phyloP scores from a whole-genome alignment of 2,329 filamentous ascomycete genomes.

The Cordyceps javanica region DNA sequence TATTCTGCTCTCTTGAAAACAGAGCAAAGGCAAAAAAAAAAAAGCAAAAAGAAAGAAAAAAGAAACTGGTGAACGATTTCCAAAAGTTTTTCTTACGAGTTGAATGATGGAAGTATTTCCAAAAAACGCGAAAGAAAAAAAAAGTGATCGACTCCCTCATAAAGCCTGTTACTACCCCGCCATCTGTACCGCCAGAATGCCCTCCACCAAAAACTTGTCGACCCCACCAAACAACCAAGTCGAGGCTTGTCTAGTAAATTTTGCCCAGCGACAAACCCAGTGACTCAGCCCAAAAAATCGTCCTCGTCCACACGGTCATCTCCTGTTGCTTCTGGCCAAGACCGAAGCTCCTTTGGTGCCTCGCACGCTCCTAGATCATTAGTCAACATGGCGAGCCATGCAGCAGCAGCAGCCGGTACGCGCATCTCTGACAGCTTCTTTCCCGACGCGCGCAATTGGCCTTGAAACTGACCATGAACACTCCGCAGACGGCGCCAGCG shows the following conservation, averaged over 20 bases:
- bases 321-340: no score
- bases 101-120: no score
- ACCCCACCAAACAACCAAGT: conserved; percentile 4
- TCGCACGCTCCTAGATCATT: background rate
- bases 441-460: background rate
- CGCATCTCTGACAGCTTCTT: background rate
- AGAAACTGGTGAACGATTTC: no score
- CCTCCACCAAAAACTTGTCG: no score
- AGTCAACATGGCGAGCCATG: background rate
- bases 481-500: conserved; percentile 14
- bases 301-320: background rate
- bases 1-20: no score
- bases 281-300: conserved; percentile 12
- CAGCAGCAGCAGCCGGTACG: background rate
- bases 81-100: no score
- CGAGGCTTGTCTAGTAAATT: background rate
- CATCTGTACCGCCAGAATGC: no score
- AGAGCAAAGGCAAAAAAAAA: no score
- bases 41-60: no score
- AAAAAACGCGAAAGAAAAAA: no score
- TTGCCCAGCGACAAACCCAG: background rate
- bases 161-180: no score
- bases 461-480: background rate
- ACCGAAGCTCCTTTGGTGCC: background rate
- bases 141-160: no score